Conservation (phyloP, 345 rosid genomes). For the Physaria fendleri region DNA sequence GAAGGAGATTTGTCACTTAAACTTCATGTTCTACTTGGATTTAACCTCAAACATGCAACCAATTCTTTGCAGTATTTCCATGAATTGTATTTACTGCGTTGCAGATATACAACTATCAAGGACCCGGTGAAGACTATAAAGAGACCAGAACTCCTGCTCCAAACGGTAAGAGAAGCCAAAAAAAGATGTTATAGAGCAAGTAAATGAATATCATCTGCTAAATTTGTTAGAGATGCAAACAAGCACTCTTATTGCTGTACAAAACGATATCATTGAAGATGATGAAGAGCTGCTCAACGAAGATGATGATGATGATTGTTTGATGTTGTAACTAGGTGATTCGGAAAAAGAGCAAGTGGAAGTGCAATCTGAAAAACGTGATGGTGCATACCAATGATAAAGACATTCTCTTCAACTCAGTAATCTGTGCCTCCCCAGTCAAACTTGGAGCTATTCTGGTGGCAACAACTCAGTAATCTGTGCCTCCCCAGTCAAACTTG, state of each 20-base stretch:
- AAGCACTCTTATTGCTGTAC: conserved; percentile 53
- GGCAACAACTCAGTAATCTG: conserved; percentile 51
- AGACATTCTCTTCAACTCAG: conserved; percentile 96
- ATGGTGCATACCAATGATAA: conserved; percentile 94
- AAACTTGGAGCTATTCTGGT: conserved; percentile 5
- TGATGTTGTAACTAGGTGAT: conserved; percentile 56
- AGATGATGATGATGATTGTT: conserved; percentile 69
- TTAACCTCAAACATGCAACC: neutral
- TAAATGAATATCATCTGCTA: neutral
- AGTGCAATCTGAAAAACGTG: conserved; percentile 91
- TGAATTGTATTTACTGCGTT: neutral
- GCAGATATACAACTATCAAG: conserved; percentile 95
- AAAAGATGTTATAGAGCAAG: neutral
- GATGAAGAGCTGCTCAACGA: conserved; percentile 89
- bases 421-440: conserved; percentile 3
- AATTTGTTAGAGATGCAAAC: conserved; percentile 59
- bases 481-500: neutral
- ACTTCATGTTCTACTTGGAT: too few relatives aligned
- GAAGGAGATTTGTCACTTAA: too few relatives aligned
- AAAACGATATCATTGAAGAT: conserved; percentile 58
- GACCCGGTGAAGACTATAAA: conserved; percentile 80
- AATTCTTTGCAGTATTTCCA: neutral
- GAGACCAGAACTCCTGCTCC: conserved; percentile 87
- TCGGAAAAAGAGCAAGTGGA: conserved; percentile 96
- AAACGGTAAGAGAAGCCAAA: conserved; percentile 42